These are phyloP conservation scores for Rhazya stricta DNA, from an alignment of 257 asterid species.

Conservation along the genomic window DNA sequence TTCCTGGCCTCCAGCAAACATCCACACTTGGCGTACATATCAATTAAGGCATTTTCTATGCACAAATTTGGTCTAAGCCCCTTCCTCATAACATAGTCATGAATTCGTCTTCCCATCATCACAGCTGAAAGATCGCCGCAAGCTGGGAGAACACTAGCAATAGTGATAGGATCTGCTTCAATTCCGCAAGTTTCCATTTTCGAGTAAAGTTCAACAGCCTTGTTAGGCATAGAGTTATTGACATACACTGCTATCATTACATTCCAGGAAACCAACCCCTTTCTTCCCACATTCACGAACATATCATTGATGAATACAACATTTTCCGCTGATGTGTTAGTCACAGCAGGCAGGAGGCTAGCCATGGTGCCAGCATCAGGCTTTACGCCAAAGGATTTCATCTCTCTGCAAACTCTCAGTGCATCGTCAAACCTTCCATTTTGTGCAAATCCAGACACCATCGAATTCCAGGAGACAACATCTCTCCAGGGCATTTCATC, in stretches of 20 bases:
- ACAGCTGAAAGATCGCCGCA: slow-evolving; percentile 84
- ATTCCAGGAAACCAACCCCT: slow-evolving; percentile 73
- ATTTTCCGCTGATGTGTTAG: slow-evolving; percentile 54
- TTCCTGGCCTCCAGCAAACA: slow-evolving; percentile 69
- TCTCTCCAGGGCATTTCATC: slow-evolving; percentile 58
- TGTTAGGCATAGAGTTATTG: slow-evolving; percentile 60
- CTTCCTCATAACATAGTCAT: slow-evolving; percentile 41
- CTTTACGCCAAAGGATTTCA: slow-evolving; percentile 43
- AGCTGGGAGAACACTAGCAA: slow-evolving; percentile 85
- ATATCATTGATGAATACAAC: slow-evolving; percentile 54
- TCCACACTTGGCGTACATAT: slow-evolving; percentile 95
- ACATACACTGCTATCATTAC: slow-evolving; percentile 74
- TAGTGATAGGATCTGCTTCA: slow-evolving; percentile 58
- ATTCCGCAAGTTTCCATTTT: slow-evolving; percentile 53
- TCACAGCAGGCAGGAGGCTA: slow-evolving; percentile 77
- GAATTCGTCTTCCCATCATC: slow-evolving; percentile 55
- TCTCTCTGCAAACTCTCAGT: slow-evolving; percentile 62
- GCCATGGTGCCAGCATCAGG: slow-evolving; percentile 91
- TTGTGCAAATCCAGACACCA: slow-evolving; percentile 68
- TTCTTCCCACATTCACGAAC: slow-evolving; percentile 46
- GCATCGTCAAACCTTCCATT: slow-evolving; percentile 69
- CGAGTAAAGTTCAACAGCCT: slow-evolving; percentile 56
- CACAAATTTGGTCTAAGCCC: slow-evolving; percentile 56
- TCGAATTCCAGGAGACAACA: slow-evolving; percentile 82
- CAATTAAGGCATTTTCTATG: slow-evolving; percentile 75